Evolutionary conservation across 768 basidiomycete genomes (phyloP).

Genomic region (Suillus hirtellus): DNA sequence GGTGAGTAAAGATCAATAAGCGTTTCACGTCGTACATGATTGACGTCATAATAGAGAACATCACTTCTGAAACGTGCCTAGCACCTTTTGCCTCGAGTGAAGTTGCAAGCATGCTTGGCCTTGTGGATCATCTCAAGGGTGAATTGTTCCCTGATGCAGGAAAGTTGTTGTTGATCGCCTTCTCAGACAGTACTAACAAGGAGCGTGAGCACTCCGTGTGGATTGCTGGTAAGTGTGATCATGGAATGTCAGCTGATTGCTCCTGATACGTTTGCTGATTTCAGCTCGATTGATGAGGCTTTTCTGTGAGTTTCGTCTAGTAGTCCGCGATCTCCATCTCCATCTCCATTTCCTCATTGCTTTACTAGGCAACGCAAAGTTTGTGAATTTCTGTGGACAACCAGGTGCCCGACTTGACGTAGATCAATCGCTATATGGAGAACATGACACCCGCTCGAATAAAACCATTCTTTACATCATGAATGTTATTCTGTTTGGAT

Average conservation of each 20-base stretch:
- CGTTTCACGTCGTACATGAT: neutral
- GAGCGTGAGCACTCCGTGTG: neutral
- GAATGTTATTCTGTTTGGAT: slow-evolving; percentile 40
- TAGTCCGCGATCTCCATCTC: too few relatives aligned
- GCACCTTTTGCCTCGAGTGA: slow-evolving; percentile 35
- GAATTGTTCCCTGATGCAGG: slow-evolving; percentile 4
- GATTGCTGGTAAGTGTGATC: neutral
- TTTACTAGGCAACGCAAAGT: slow-evolving; percentile 27
- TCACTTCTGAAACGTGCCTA: slow-evolving; percentile 39
- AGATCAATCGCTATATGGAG: slow-evolving; percentile 25
- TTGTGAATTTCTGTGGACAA: slow-evolving; percentile 39
- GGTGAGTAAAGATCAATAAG: slow-evolving; percentile 14
- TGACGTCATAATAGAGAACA: slow-evolving; percentile 25
- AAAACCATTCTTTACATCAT: slow-evolving; percentile 13
- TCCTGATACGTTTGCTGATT: neutral
- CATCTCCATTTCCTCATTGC: neutral
- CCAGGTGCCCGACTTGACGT: slow-evolving; percentile 34
- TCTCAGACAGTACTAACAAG: neutral
- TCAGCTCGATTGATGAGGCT: slow-evolving; percentile 44
- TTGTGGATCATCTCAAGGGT: slow-evolving; percentile 36
- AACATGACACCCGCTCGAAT: neutral
- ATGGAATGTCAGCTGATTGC: neutral
- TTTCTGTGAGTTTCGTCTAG: slow-evolving; percentile 33
- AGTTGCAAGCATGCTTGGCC: slow-evolving; percentile 36
- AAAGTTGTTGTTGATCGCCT: neutral